phyloP scores from a whole-genome alignment of 345 rosid species.

The Raphanus raphanistrum region DNA sequence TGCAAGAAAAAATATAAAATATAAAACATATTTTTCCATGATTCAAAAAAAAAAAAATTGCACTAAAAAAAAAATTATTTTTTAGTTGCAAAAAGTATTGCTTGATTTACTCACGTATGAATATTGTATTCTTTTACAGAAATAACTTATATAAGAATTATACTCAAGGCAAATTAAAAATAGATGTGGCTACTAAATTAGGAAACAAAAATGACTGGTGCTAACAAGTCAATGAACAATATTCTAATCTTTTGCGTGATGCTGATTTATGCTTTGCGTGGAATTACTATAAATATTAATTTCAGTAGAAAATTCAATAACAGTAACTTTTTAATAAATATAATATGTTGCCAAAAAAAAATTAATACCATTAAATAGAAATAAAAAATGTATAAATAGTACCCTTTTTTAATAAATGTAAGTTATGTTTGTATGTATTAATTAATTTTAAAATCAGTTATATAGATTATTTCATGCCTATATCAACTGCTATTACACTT shows the following conservation, averaged over 20 bases:
- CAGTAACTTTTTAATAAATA: too few species aligned
- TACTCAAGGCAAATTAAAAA: neutral
- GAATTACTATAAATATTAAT: neutral
- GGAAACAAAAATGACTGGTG: neutral
- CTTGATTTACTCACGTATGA: neutral
- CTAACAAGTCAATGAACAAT: neutral
- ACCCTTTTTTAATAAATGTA: too few species aligned
- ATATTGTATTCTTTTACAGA: neutral
- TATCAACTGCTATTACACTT: too few species aligned
- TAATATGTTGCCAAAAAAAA: neutral
- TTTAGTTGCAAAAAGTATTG: neutral
- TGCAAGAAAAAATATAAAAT: neutral
- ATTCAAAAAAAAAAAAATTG: too few species aligned
- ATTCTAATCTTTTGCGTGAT: neutral
- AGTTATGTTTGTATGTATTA: too few species aligned
- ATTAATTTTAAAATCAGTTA: too few species aligned
- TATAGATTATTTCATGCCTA: too few species aligned
- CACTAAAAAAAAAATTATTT: too few species aligned
- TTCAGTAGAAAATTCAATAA: neutral
- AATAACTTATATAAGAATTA: neutral
- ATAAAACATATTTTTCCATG: neutral
- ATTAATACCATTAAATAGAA: neutral
- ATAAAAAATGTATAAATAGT: too few species aligned
- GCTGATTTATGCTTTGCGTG: neutral
- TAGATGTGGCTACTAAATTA: neutral